Percentiles rank a stretch among this genome's conserved stretches.
Evolutionary conservation across 306 rosid species (phyloP).

Genomic region (Adenanthera pavonina): DNA sequence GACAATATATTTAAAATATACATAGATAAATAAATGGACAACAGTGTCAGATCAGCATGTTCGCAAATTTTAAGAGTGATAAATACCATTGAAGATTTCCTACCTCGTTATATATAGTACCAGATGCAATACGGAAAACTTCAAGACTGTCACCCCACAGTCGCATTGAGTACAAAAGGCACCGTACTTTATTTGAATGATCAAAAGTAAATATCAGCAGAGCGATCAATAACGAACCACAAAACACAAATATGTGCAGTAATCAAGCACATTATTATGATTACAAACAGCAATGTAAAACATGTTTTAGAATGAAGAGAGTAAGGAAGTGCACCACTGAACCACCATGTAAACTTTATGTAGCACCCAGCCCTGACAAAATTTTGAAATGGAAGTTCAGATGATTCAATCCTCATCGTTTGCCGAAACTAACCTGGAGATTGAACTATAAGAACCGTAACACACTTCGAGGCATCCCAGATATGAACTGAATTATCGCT

Average conservation of each 20-base stretch:
- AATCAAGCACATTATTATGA: neutral
- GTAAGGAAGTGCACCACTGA: constrained; percentile 10
- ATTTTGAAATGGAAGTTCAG: neutral
- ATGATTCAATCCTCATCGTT: neutral
- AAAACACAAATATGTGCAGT: neutral
- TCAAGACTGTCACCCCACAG: constrained; percentile 89
- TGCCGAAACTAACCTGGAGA: constrained; percentile 79
- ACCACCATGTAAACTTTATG: neutral
- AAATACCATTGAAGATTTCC: constrained; percentile 20
- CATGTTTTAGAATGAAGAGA: neutral
- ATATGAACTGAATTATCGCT: constrained; percentile 83
- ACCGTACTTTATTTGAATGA: constrained; percentile 56
- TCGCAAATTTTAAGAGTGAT: neutral
- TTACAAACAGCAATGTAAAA: neutral
- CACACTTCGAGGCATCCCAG: constrained; percentile 73
- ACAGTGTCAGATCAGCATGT: neutral
- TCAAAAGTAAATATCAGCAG: constrained; percentile 23
- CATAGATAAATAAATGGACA: neutral
- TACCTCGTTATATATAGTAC: constrained; percentile 93
- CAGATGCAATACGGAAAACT: constrained; percentile 83
- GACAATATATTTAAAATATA: constrained; percentile 17
- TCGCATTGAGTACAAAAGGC: constrained; percentile 93
- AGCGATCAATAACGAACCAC: constrained; percentile 8
- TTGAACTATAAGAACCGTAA: constrained; percentile 60
- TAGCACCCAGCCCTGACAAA: neutral